Percentiles rank a stretch among this genome's conserved stretches.
These are phyloP conservation scores for Epichloe coenophiala DNA, from an alignment of 2,329 filamentous ascomycete genomes.

Conservation along the genomic window DNA sequence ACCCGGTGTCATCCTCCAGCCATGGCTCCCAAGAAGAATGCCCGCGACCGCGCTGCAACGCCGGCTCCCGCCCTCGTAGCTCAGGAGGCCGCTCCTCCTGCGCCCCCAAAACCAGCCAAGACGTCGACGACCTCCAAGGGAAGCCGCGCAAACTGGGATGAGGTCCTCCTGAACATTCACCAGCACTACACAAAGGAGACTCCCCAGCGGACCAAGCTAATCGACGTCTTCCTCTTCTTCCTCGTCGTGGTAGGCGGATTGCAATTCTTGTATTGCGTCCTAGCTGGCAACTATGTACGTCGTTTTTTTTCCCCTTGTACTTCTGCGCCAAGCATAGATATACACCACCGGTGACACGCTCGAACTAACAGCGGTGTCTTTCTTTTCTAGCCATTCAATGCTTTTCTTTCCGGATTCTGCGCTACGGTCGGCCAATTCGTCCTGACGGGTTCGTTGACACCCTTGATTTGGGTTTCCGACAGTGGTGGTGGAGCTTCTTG, in stretches of 20 bases:
- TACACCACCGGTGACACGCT: background rate
- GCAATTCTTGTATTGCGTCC: slow-evolving; percentile 85
- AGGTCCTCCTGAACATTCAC: slow-evolving; percentile 59
- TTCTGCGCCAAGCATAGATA: too few relatives aligned
- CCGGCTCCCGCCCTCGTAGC: slow-evolving; percentile 3
- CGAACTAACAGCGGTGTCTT: slow-evolving; percentile 8
- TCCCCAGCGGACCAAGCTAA: slow-evolving; percentile 78
- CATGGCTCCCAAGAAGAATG: slow-evolving; percentile 40
- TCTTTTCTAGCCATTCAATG: slow-evolving; percentile 74
- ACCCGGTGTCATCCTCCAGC: slow-evolving; percentile 17
- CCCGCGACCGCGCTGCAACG: slow-evolving; percentile 14
- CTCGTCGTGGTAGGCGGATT: slow-evolving; percentile 73
- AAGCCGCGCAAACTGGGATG: slow-evolving; percentile 28
- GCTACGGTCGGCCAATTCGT: slow-evolving; percentile 97
- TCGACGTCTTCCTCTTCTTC: slow-evolving; percentile 85
- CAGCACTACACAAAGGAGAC: slow-evolving; percentile 69
- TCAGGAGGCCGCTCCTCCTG: background rate
- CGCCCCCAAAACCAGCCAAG: background rate
- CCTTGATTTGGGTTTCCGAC: background rate
- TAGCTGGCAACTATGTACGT: slow-evolving; percentile 90
- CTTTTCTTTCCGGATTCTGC: slow-evolving; percentile 89
- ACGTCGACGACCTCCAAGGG: slow-evolving; percentile 8
- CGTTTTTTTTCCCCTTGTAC: background rate
- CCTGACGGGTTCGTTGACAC: slow-evolving; percentile 57
- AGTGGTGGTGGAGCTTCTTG: background rate